Evolutionary conservation across 2,329 filamentous ascomycete genomes (phyloP), one percentile per base, ranked within the genome.

Genomic region (Cercospora zeina): DNA sequence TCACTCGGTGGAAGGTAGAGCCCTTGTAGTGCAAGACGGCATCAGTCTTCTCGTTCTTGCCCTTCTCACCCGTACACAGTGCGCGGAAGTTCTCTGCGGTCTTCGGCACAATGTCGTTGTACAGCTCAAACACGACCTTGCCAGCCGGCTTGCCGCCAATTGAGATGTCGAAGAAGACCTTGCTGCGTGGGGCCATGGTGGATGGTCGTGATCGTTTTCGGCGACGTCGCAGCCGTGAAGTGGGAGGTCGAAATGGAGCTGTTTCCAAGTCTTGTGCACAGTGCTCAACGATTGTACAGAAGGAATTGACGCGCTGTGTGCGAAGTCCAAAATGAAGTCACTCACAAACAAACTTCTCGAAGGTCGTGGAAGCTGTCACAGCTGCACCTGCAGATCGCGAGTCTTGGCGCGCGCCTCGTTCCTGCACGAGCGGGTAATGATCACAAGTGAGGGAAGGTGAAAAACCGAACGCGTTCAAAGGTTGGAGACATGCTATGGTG

Each of bases 61-160:
- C 93, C 80, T 96, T 97, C 82, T 97, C 93, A 69, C 93, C 93
- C 0, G 93, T 96, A 82, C 92, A 97, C 65, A 97, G 87, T 59
- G 88, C 87, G 73, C 93, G 91, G 83, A 97, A 97, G 84, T 97
- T 97, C 72, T 97, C 93, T 67, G 89, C 91, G 4, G 93, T 97
- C 82, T 96, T 96, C 74, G 93, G 93, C 19, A 96, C 93, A 64
- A 96, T 73, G 67, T 80, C 78, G 71, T 77, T 75, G 74, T 80
- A 80, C 68, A 99, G 86, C 81, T 96, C 91, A 78, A 99, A 93
- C 66, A 85, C 87, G 75, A 99, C 82, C 68, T 93, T 89, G 64
- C 92, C 93, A 64, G 86, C 84, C 47, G 85, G 80, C 71, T 86
- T 84, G 62, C 85, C 84, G 74, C 89, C 92, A 74, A 97, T 89